Evolutionary conservation across 768 basidiomycete genomes (phyloP).

Genomic region (Neoboletus subvelutipes): DNA sequence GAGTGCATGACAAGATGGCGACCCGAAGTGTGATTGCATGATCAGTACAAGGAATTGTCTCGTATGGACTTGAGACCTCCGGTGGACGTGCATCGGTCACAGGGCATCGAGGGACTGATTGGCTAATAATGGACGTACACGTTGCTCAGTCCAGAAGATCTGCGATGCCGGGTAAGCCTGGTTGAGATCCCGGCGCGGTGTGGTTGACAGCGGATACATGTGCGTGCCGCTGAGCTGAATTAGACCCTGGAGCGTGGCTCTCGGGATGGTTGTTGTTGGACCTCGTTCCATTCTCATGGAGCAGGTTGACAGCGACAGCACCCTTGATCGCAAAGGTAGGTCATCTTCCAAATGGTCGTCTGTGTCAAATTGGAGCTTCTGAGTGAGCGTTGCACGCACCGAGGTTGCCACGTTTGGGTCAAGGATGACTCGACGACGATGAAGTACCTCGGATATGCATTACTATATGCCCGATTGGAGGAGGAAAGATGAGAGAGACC

Average conservation of each 20-base stretch:
- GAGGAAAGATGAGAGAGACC: neutral
- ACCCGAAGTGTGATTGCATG: conserved; percentile 29
- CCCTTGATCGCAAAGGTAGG: conserved; percentile 27
- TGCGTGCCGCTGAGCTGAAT: conserved; percentile 26
- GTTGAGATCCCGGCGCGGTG: conserved; percentile 15
- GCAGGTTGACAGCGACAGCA: conserved; percentile 19
- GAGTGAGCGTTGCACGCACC: conserved; percentile 4
- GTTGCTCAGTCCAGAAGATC: conserved; percentile 24
- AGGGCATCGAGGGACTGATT: conserved; percentile 17
- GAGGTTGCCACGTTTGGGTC: conserved; percentile 10
- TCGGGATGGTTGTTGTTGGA: conserved; percentile 18
- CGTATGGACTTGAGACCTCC: conserved; percentile 19
- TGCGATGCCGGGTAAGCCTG: conserved; percentile 21
- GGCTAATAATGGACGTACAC: conserved; percentile 21
- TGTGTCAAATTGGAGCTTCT: conserved; percentile 22
- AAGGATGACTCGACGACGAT: conserved; percentile 8
- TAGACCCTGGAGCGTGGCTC: conserved; percentile 28
- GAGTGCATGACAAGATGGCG: conserved; percentile 22
- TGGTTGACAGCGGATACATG: conserved; percentile 20
- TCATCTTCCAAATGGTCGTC: conserved; percentile 22
- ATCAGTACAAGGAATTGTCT: conserved; percentile 22
- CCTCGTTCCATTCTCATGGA: conserved; percentile 33
- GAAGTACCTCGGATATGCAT: conserved; percentile 19
- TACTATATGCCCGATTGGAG: conserved; percentile 5
- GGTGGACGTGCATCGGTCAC: conserved; percentile 21